Conservation (phyloP, 495 filamentous ascomycete genomes). For the Hyaloscypha bicolor region DNA sequence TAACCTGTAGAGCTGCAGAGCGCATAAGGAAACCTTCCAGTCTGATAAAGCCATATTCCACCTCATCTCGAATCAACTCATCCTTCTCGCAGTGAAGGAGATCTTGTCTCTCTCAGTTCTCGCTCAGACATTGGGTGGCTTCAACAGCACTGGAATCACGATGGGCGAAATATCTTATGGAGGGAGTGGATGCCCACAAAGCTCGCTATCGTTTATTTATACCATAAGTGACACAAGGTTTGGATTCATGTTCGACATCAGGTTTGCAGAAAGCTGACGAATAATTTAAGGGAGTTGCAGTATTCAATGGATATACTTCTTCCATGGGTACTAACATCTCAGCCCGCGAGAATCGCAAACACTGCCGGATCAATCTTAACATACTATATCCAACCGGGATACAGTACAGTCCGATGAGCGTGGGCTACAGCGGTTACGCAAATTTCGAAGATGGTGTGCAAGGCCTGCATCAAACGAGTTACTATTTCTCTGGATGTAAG, state of each 20-base stretch:
- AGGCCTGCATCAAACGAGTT: slow-evolving; percentile 5
- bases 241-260: background rate
- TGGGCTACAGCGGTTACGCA: slow-evolving; percentile 6
- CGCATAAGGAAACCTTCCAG: too few relatives aligned
- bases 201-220: background rate
- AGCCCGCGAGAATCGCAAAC: background rate
- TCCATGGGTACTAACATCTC: background rate
- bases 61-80: too few relatives aligned
- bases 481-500: slow-evolving; percentile 12
- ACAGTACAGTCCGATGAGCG: background rate
- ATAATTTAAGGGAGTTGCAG: background rate
- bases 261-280: background rate
- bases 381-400: slow-evolving; percentile 1
- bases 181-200: slow-evolving; percentile 12
- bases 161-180: slow-evolving; percentile 1
- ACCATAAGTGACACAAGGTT: background rate
- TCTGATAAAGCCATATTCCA: too few relatives aligned
- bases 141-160: too few relatives aligned
- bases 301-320: slow-evolving; percentile 6
- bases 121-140: too few relatives aligned
- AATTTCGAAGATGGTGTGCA: background rate
- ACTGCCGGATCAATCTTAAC: slow-evolving; percentile 9
- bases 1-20: too few relatives aligned
- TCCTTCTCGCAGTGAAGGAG: too few relatives aligned
- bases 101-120: too few relatives aligned